Percentiles rank a stretch among this genome's conserved stretches.
phyloP scores from a whole-genome alignment of 495 filamentous ascomycete genomes.

The Terfezia claveryi region DNA sequence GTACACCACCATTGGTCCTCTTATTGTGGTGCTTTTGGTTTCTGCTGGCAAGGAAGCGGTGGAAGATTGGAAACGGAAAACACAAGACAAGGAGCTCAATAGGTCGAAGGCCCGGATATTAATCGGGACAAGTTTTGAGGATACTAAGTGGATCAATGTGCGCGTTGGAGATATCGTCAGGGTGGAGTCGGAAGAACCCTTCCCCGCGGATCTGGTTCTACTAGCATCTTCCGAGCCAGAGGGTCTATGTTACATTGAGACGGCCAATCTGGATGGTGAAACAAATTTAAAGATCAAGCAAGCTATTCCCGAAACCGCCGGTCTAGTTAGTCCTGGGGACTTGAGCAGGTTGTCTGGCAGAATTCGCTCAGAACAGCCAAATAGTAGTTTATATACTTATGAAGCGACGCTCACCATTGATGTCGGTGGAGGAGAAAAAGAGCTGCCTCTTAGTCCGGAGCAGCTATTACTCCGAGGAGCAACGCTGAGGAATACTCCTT shows the following conservation, averaged over 20 bases:
- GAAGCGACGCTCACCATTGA: slow-evolving; percentile 90
- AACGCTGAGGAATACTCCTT: slow-evolving; percentile 87
- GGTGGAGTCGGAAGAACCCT: slow-evolving; percentile 88
- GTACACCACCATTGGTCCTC: slow-evolving; percentile 88
- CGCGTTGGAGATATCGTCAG: slow-evolving; percentile 83
- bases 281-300: slow-evolving; percentile 99
- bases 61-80: slow-evolving; percentile 79
- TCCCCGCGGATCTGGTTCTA: slow-evolving; percentile 83
- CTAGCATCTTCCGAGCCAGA: slow-evolving; percentile 92
- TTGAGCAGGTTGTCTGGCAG: slow-evolving; percentile 69
- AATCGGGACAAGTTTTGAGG: slow-evolving; percentile 62
- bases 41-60: slow-evolving; percentile 89
- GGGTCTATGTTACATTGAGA: slow-evolving; percentile 97
- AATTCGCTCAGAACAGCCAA: slow-evolving; percentile 86
- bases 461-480: slow-evolving; percentile 81
- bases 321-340: slow-evolving; percentile 68
- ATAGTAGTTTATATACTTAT: slow-evolving; percentile 96
- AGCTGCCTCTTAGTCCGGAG: slow-evolving; percentile 59
- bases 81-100: slow-evolving; percentile 72
- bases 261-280: slow-evolving; percentile 92
- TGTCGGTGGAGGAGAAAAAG: slow-evolving; percentile 86
- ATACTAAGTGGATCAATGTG: slow-evolving; percentile 83
- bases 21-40: slow-evolving; percentile 70
- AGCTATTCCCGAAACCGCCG: slow-evolving; percentile 78
- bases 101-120: slow-evolving; percentile 68